phyloP scores from a whole-genome alignment of 768 basidiomycete species.

The Russula foetens region DNA sequence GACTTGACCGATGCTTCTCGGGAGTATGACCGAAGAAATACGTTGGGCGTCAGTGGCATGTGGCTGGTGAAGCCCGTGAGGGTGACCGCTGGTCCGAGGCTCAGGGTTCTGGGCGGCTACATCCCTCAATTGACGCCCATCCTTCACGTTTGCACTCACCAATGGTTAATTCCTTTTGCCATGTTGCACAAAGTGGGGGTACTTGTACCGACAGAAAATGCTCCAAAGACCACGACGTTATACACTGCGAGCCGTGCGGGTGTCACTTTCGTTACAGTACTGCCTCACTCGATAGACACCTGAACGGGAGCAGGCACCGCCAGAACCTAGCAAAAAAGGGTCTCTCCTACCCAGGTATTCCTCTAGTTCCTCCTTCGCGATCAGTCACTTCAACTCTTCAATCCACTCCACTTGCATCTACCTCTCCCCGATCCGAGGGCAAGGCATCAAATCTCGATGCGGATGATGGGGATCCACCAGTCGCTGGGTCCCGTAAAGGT shows the following conservation, averaged over 20 bases:
- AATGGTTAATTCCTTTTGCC: not conserved
- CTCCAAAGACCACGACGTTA: constrained; percentile 15
- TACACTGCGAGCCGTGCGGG: constrained; percentile 21
- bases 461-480: too few relatives aligned
- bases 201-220: constrained; percentile 20
- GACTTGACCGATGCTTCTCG: too few relatives aligned
- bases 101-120: too few relatives aligned
- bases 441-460: too few relatives aligned
- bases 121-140: not conserved
- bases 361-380: not conserved
- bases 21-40: too few relatives aligned
- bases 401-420: not conserved
- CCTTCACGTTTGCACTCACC: not conserved
- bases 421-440: not conserved
- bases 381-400: not conserved
- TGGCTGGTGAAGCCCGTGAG: too few relatives aligned
- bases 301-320: not conserved
- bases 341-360: not conserved
- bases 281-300: not conserved
- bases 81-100: too few relatives aligned
- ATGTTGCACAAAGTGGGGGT: not conserved
- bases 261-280: not conserved
- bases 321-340: not conserved
- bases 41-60: too few relatives aligned
- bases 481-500: too few relatives aligned